phyloP scores from a whole-genome alignment of 345 rosid genomes.

The Clausena lansium region DNA sequence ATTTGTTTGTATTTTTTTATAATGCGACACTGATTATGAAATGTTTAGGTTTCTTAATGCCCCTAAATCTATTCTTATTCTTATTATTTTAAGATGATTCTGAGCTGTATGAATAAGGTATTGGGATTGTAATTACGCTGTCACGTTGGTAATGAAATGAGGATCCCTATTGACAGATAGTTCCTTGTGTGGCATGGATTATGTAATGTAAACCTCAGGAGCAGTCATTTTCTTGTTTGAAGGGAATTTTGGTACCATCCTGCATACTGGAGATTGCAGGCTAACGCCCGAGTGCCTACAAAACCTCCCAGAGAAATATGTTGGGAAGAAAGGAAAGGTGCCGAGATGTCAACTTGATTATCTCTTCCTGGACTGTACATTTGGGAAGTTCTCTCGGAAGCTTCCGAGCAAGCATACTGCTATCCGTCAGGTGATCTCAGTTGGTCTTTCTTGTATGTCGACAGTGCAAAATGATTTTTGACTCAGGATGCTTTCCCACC shows the following conservation, averaged over 20 bases:
- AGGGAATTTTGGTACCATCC: conserved; percentile 77
- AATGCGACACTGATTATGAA: background rate
- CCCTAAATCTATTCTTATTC: too few relatives aligned
- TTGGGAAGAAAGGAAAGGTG: conserved; percentile 42
- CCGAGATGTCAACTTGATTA: conserved; percentile 61
- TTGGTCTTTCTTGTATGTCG: background rate
- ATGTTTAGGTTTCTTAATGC: background rate
- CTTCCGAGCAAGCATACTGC: conserved; percentile 75
- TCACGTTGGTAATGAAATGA: too few relatives aligned
- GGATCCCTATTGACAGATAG: background rate
- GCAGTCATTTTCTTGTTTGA: conserved; percentile 95
- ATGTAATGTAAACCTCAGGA: conserved; percentile 53
- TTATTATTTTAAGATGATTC: too few relatives aligned
- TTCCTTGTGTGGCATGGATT: conserved; percentile 28
- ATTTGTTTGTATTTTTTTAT: background rate
- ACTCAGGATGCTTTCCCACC: background rate
- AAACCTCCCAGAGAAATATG: conserved; percentile 54
- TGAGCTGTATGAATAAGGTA: too few relatives aligned
- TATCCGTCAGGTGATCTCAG: conserved; percentile 57
- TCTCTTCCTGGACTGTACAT: conserved; percentile 85
- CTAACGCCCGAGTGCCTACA: conserved; percentile 63
- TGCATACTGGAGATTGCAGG: conserved; percentile 94
- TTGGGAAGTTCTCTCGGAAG: conserved; percentile 54
- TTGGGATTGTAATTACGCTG: too few relatives aligned
- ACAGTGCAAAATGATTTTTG: background rate